These are phyloP conservation scores for Agrostemma githago DNA, from an alignment of 148 eudicot genomes.

Conservation along the genomic window DNA sequence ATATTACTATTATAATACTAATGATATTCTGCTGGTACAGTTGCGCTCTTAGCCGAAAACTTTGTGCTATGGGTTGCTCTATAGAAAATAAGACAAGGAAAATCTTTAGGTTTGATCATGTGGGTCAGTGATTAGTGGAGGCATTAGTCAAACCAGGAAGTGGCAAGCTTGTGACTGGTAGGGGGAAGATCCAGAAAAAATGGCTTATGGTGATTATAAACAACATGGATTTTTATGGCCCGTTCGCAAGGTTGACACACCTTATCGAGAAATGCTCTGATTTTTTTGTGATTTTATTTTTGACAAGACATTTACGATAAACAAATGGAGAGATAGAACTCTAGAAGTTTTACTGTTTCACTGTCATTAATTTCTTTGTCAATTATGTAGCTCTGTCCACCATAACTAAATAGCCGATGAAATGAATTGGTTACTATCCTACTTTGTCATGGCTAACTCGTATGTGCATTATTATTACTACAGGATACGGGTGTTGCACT, in stretches of 20 bases:
- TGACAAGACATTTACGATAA: neutral
- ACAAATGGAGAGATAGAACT: neutral
- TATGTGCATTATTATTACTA: slow-evolving; percentile 10
- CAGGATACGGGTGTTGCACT: slow-evolving; percentile 79
- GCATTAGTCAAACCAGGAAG: neutral
- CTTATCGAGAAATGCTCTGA: neutral
- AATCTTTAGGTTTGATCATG: neutral
- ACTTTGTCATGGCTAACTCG: slow-evolving; percentile 6
- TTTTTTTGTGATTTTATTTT: neutral
- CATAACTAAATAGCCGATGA: neutral
- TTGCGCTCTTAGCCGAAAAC: neutral
- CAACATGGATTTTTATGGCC: neutral
- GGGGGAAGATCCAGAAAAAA: neutral
- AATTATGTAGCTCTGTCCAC: neutral
- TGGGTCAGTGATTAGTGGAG: neutral
- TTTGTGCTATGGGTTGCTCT: neutral
- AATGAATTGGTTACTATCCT: neutral
- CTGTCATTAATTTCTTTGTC: neutral
- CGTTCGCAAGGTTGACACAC: neutral
- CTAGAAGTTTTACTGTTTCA: neutral
- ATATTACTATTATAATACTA: no score
- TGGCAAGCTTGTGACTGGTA: neutral
- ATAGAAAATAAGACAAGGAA: neutral
- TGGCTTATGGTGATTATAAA: neutral
- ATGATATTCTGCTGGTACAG: neutral